A percentile compares a stretch with the other conserved stretches of the same genome.
These are phyloP conservation scores for Torulaspora indica DNA, from an alignment of 805 yeast genomes.

Conservation along the genomic window DNA sequence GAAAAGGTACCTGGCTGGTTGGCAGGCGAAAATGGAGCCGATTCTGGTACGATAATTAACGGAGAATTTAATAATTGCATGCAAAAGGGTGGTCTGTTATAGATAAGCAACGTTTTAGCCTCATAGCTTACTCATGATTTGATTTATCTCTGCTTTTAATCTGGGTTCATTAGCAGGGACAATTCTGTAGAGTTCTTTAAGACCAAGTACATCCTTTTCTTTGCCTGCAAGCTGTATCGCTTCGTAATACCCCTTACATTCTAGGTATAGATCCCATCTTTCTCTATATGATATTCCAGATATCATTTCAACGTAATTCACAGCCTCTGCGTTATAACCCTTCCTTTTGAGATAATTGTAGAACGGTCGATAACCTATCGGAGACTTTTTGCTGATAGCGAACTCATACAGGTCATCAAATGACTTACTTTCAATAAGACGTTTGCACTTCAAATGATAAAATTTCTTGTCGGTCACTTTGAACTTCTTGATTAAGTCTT, in stretches of 20 bases:
- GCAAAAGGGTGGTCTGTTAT: slow-evolving; percentile 24
- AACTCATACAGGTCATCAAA: slow-evolving; percentile 55
- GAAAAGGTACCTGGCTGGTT: slow-evolving; percentile 67
- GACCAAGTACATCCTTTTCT: slow-evolving; percentile 25
- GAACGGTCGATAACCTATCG: slow-evolving; percentile 68
- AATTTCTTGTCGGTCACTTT: slow-evolving; percentile 54
- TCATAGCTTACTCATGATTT: slow-evolving; percentile 20
- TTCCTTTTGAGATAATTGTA: slow-evolving; percentile 48
- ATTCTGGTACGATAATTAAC: slow-evolving; percentile 44
- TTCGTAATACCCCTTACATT: slow-evolving; percentile 47
- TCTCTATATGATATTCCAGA: slow-evolving; percentile 42
- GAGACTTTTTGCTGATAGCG: slow-evolving; percentile 51
- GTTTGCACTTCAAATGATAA: slow-evolving; percentile 50
- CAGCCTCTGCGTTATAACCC: slow-evolving; percentile 57
- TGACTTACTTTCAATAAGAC: slow-evolving; percentile 43
- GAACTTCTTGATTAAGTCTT: slow-evolving; percentile 47
- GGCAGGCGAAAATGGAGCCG: slow-evolving; percentile 65
- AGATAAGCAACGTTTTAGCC: neutral
- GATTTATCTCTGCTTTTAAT: slow-evolving; percentile 22
- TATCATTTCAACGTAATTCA: slow-evolving; percentile 54
- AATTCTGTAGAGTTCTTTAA: slow-evolving; percentile 22
- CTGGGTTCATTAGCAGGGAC: slow-evolving; percentile 30
- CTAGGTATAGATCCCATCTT: slow-evolving; percentile 47
- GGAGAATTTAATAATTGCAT: slow-evolving; percentile 33
- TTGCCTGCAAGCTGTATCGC: slow-evolving; percentile 39